These are phyloP conservation scores for Cornus suecica DNA, from an alignment of 148 eudicot genomes.

Conservation along the genomic window DNA sequence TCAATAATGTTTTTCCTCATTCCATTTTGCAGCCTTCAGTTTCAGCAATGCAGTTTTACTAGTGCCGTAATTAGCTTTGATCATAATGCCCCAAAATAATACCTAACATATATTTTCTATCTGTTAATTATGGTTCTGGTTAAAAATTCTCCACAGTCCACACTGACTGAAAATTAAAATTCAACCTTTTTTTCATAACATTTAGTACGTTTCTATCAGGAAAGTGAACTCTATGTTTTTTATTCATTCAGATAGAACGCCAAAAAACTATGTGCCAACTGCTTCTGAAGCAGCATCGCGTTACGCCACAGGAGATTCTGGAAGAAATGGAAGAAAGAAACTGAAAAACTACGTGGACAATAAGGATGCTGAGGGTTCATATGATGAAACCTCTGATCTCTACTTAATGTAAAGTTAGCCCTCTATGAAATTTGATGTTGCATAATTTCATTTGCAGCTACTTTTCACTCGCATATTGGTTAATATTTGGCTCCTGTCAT, in stretches of 20 bases:
- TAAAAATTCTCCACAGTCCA: no score
- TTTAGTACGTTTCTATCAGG: not conserved
- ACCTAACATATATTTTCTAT: not conserved
- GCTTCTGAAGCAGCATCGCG: slow-evolving; percentile 21
- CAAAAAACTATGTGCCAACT: slow-evolving; percentile 18
- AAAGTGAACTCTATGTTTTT: not conserved
- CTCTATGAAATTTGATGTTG: not conserved
- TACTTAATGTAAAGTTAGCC: slow-evolving; percentile 52
- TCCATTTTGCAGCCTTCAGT: not conserved
- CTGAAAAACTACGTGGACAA: slow-evolving; percentile 24
- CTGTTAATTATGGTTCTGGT: no score
- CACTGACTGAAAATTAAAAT: no score
- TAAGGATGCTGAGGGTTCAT: slow-evolving; percentile 16
- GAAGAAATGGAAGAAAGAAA: slow-evolving; percentile 8
- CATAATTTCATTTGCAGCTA: not conserved
- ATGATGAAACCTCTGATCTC: slow-evolving; percentile 47
- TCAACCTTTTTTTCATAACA: no score
- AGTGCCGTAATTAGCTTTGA: not conserved
- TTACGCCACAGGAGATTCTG: slow-evolving; percentile 5
- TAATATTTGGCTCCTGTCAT: not conserved
- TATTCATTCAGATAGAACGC: slow-evolving; percentile 31
- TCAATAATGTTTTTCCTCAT: not conserved
- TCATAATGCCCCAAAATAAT: not conserved
- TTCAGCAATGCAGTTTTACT: not conserved
- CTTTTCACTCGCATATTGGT: not conserved